Conservation (phyloP, 2,329 filamentous ascomycete genomes). For the Neonectria neomacrospora region DNA sequence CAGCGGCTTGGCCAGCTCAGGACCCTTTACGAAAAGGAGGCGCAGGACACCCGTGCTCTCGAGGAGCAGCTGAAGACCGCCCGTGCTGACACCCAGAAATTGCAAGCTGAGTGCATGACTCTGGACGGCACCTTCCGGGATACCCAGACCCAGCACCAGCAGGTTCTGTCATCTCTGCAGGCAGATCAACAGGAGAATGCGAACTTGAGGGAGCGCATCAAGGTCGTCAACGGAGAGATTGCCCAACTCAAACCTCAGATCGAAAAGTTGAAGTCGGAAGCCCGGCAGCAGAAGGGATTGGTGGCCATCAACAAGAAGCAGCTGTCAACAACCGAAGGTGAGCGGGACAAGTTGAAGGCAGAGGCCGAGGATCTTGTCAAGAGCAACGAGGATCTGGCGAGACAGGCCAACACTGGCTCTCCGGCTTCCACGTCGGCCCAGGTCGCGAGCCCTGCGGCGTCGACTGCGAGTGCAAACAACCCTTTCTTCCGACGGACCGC, state of each 20-base stretch:
- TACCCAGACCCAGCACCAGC: conserved; percentile 82
- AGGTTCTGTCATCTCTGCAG: conserved; percentile 78
- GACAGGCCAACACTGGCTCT: conserved; percentile 64
- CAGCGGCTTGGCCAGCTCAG: conserved; percentile 86
- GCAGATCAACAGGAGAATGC: conserved; percentile 90
- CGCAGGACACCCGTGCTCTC: conserved; percentile 82
- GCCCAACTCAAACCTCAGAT: conserved; percentile 87
- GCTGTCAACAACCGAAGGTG: conserved; percentile 85
- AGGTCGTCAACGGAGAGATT: conserved; percentile 83
- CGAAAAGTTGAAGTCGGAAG: conserved; percentile 92
- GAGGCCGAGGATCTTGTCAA: conserved; percentile 78
- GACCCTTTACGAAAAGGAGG: conserved; percentile 91
- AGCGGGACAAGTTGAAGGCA: conserved; percentile 85
- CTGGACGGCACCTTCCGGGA: conserved; percentile 85
- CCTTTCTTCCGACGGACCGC: conserved; percentile 87
- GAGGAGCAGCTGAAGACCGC: conserved; percentile 84
- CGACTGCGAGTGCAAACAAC: conserved; percentile 82
- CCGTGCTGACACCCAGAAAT: conserved; percentile 82
- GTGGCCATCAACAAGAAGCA: conserved; percentile 99
- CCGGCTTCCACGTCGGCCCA: conserved; percentile 58
- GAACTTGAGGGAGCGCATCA: conserved; percentile 87
- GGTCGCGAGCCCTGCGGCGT: conserved; percentile 76
- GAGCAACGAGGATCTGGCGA: conserved; percentile 68
- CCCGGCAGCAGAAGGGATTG: conserved; percentile 93
- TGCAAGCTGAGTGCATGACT: conserved; percentile 85